Percentiles rank a stretch among this genome's conserved stretches.
phyloP scores from a whole-genome alignment of 768 basidiomycete species.

The Sporobolomyces roseus region DNA sequence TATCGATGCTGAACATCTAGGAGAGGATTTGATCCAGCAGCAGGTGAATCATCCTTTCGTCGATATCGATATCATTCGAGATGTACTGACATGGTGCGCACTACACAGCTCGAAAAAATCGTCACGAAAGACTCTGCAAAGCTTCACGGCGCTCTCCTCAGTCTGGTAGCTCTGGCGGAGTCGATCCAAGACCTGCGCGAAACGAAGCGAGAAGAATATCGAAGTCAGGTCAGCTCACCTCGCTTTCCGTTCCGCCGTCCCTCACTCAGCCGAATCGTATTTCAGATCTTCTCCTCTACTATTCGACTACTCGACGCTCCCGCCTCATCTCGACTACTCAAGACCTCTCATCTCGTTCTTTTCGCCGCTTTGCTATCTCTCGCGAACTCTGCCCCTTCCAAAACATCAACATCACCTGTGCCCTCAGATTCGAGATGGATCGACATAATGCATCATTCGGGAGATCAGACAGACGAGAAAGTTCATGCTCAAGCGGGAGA shows the following conservation, averaged over 20 bases:
- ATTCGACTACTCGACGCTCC: slow-evolving; percentile 36
- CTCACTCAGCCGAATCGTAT: too few species aligned
- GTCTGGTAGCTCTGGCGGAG: slow-evolving; percentile 67
- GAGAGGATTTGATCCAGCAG: slow-evolving; percentile 52
- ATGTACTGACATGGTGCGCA: too few species aligned
- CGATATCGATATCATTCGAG: too few species aligned
- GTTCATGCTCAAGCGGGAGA: slow-evolving; percentile 20
- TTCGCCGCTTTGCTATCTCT: slow-evolving; percentile 22
- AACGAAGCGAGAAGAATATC: slow-evolving; percentile 21
- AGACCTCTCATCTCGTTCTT: slow-evolving; percentile 54
- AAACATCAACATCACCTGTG: slow-evolving; percentile 31
- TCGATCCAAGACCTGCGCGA: slow-evolving; percentile 52
- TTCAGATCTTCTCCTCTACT: slow-evolving; percentile 60
- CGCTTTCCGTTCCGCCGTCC: too few species aligned
- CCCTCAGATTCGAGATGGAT: slow-evolving; percentile 56
- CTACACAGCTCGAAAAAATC: slow-evolving; percentile 49
- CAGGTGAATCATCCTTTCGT: slow-evolving; percentile 53
- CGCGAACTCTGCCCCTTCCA: slow-evolving; percentile 55
- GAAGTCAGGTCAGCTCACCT: not conserved
- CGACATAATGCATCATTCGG: slow-evolving; percentile 56
- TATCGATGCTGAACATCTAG: slow-evolving; percentile 55
- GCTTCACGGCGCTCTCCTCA: slow-evolving; percentile 76
- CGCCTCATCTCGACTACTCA: slow-evolving; percentile 56
- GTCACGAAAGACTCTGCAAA: slow-evolving; percentile 64
- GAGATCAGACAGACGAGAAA: slow-evolving; percentile 61